Evolutionary conservation across 345 rosid species (phyloP), one percentile per base, ranked within the genome.

Genomic region (Triadica sebifera): DNA sequence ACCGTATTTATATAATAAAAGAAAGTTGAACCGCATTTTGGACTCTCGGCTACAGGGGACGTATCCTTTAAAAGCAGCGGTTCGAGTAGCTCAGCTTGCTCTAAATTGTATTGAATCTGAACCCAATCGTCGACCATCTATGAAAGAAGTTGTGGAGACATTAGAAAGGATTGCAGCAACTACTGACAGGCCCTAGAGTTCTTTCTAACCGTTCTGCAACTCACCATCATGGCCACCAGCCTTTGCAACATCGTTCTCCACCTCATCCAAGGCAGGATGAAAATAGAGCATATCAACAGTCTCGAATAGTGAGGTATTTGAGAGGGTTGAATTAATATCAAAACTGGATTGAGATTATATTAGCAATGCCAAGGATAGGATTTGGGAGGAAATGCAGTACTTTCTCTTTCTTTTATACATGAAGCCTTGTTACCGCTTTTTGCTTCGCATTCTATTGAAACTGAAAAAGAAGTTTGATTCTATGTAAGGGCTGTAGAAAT

Each of bases 81-180:
- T 77, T 52, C 85, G 81, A 80, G 75, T 93, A 8, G 97, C 97
- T 71, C 91, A 84, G 65, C 92, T 94, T 9, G 80, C 98, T 74
- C 78, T 90, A 17, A 85, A 71, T 52, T 95, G 99, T 70, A 85
- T 93, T 10, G 98, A 71, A 78, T 17, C 83, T 0, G 97, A 95
- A 57, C 97, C 87, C 1, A 91, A 81, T 79, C 55, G 83, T 75
- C 94, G 99, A 5, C 99, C 99, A 11, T 79, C 93, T 0, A 95
- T 95, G 99, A 87, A 77, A 84, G 90, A 89, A 80, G 99, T 93
- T n/a, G 84, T 90, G 61, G 91, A 86, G 68, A 81, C 84, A 1
- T 83, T 95, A 16, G 91, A 87, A 74, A 88, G 67, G 72, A 76
- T 93, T 1, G 88, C 80, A 74, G 81, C 96, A n/a, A 75, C 73